Evolutionary conservation across 2,329 filamentous ascomycete genomes (phyloP).

Genomic region (Beauveria rudraprayagi): DNA sequence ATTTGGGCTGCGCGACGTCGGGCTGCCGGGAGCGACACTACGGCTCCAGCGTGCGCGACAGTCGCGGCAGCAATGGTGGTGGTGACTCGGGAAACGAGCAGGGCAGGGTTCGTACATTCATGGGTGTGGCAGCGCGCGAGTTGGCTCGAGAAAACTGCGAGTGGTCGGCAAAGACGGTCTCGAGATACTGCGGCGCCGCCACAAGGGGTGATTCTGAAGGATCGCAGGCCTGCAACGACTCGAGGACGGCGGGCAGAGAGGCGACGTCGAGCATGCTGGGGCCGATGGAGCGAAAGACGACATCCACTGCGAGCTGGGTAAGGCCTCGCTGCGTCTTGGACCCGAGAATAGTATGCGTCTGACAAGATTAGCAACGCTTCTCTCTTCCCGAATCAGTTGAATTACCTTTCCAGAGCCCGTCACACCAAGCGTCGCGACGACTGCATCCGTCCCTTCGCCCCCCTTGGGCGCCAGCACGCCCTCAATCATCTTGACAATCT

Average conservation of each 20-base stretch:
- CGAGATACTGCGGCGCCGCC: slow-evolving; percentile 68
- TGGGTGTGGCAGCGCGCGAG: slow-evolving; percentile 61
- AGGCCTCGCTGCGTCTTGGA: slow-evolving; percentile 79
- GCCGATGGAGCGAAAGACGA: slow-evolving; percentile 76
- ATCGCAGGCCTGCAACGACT: slow-evolving; percentile 70
- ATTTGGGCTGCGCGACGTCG: neutral
- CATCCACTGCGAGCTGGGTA: slow-evolving; percentile 84
- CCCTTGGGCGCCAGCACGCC: slow-evolving; percentile 68
- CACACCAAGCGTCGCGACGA: slow-evolving; percentile 86
- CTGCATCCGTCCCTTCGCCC: slow-evolving; percentile 75
- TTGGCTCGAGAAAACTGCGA: slow-evolving; percentile 47
- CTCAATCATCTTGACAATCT: slow-evolving; percentile 66
- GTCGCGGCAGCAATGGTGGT: neutral
- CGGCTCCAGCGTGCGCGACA: slow-evolving; percentile 16
- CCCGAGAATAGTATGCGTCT: slow-evolving; percentile 95
- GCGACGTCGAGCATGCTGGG: slow-evolving; percentile 59
- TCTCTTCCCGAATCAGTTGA: neutral
- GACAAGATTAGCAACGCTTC: slow-evolving; percentile 8
- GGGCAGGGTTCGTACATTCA: slow-evolving; percentile 47
- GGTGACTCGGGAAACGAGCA: slow-evolving; percentile 24
- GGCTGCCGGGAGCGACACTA: slow-evolving; percentile 21
- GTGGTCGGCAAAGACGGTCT: slow-evolving; percentile 64
- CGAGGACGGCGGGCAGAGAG: slow-evolving; percentile 53
- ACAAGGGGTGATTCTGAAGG: slow-evolving; percentile 72
- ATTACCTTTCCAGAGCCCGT: slow-evolving; percentile 90